Evolutionary conservation across 345 rosid species (phyloP), one percentile per base, ranked within the genome.

Genomic region (Passiflora organensis): DNA sequence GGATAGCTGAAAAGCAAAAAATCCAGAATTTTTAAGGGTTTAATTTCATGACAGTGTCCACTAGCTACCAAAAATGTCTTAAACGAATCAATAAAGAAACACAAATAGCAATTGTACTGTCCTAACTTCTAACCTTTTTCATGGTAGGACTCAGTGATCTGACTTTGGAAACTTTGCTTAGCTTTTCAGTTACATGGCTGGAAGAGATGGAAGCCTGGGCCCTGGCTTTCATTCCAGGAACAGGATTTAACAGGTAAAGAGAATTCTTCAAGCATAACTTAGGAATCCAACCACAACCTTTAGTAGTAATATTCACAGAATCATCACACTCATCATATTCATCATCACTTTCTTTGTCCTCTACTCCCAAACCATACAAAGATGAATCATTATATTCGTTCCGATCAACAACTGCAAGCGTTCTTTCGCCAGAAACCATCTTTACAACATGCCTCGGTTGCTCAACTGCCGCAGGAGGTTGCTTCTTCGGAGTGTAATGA

Each of bases 201-300:
- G 75, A 71, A 64, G 89, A 49, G 23, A 48, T 5, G 25, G 76
- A 59, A 60, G 79, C 69, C 39, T 63, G 71, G 21, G 72, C 55
- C 72, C 78, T 70, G 2, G 58, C 18, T 76, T 81, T 88, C 63
- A 86, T 50, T 22, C 74, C 84, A 12, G 83, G 84, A 17, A 84
- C 66, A 41, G 90, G 83, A 56, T 80, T 86, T 41, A 86, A 64
- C 62, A 85, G 77, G 43, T 65, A 41, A 39, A 79, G 14, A 37
- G 95, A 76, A 51, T 75, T 85, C 72, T 77, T 81, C 38, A 85
- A 69, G 73, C 91, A 83, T 36, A 86, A 59, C 13, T 76, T 81
- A 58, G 94, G 91, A 62, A 90, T 59, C 59, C 87, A 68, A 13
- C 95, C 89, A 64, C 96, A 89, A 42, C 78, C 91, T 74, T 80